These are phyloP conservation scores for Ogataea nitratoaversa DNA, from an alignment of 805 yeast species.

Conservation along the genomic window DNA sequence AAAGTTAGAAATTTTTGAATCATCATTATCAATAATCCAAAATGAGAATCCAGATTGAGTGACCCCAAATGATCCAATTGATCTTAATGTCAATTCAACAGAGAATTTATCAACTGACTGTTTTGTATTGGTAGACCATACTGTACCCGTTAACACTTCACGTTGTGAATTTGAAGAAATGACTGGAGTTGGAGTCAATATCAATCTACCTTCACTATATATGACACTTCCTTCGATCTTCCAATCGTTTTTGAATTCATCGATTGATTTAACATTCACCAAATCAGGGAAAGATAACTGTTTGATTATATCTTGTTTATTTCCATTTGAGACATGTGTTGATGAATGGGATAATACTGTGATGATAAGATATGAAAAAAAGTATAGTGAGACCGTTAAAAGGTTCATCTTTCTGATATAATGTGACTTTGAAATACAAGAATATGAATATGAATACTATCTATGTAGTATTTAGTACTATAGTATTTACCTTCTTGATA, in stretches of 20 bases:
- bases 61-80: slow-evolving; percentile 46
- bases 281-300: slow-evolving; percentile 25
- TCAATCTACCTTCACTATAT: slow-evolving; percentile 49
- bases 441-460: no score
- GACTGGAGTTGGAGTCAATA: slow-evolving; percentile 42
- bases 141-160: slow-evolving; percentile 35
- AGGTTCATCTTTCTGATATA: no score
- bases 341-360: slow-evolving; percentile 1
- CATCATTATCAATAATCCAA: slow-evolving; percentile 42
- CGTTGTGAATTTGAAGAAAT: slow-evolving; percentile 21
- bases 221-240: slow-evolving; percentile 33
- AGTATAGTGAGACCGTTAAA: not conserved
- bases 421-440: no score
- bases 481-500: no score
- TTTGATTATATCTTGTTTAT: slow-evolving; percentile 2
- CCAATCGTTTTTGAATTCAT: slow-evolving; percentile 44
- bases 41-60: slow-evolving; percentile 56
- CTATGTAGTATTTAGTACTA: no score
- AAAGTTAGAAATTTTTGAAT: slow-evolving; percentile 24
- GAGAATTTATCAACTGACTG: slow-evolving; percentile 35
- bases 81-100: slow-evolving; percentile 58
- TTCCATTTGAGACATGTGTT: not conserved
- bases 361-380: not conserved
- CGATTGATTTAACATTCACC: slow-evolving; percentile 16
- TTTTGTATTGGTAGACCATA: slow-evolving; percentile 40